These are phyloP conservation scores for Ogataea haglerorum DNA, from an alignment of 805 yeast genomes.

Conservation along the genomic window DNA sequence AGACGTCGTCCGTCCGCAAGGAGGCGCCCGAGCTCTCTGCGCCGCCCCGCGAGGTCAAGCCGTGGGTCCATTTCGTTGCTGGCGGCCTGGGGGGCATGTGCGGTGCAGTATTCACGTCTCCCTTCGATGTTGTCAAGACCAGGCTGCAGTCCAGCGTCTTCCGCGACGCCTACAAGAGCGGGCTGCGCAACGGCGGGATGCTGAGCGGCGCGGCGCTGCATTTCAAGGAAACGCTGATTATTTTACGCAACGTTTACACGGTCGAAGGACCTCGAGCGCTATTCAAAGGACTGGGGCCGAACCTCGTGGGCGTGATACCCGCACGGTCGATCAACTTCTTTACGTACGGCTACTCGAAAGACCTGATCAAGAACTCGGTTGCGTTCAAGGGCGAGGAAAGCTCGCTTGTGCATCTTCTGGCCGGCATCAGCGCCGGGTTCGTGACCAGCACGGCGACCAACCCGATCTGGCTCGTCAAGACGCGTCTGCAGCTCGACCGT, in stretches of 20 bases:
- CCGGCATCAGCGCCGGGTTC: conserved; percentile 91
- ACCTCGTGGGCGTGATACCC: conserved; percentile 95
- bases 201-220: conserved; percentile 46
- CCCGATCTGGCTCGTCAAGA: conserved; percentile 96
- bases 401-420: conserved; percentile 77
- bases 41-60: conserved; percentile 32
- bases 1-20: conserved; percentile 56
- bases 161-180: conserved; percentile 46
- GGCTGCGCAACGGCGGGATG: conserved; percentile 31
- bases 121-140: conserved; percentile 94
- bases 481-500: conserved; percentile 88
- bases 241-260: conserved; percentile 62
- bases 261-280: conserved; percentile 83
- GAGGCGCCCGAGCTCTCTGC: conserved; percentile 13
- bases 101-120: conserved; percentile 92
- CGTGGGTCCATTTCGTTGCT: conserved; percentile 84
- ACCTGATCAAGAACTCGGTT: conserved; percentile 51
- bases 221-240: conserved; percentile 76
- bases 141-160: conserved; percentile 89
- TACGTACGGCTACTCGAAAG: conserved; percentile 94
- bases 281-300: conserved; percentile 95
- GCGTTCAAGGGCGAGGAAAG: conserved; percentile 75
- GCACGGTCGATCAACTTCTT: conserved; percentile 96
- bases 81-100: conserved; percentile 97
- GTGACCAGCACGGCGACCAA: conserved; percentile 95